Percentiles rank a stretch among this genome's conserved stretches.
Conservation (phyloP, 345 rosid species). For the Melaleuca quinquenervia region DNA sequence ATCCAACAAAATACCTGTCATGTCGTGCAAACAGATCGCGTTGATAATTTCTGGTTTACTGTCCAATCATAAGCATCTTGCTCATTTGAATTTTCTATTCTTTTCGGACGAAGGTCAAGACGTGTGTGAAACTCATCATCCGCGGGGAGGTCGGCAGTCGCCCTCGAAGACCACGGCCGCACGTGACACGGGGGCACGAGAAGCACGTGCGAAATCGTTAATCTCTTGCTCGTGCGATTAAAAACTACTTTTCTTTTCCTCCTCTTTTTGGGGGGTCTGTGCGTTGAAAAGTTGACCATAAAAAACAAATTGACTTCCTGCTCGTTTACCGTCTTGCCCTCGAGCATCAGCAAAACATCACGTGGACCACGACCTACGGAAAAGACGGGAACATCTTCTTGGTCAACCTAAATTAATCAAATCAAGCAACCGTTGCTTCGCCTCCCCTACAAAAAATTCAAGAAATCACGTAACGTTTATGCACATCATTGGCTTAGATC, state of each 20-base stretch:
- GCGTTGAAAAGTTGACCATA: background rate
- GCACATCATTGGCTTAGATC: background rate
- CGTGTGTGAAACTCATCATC: background rate
- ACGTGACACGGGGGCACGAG: background rate
- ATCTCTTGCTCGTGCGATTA: background rate
- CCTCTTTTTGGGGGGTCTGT: too few relatives aligned
- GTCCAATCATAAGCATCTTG: too few relatives aligned
- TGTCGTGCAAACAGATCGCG: too few relatives aligned
- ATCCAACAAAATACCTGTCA: background rate
- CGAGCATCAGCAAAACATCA: background rate
- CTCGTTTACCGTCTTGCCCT: background rate
- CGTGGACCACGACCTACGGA: background rate
- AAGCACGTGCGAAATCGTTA: background rate
- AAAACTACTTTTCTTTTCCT: too few relatives aligned
- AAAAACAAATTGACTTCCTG: background rate
- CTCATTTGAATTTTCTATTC: background rate
- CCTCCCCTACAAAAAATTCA: background rate
- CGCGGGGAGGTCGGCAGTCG: background rate
- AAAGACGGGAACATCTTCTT: background rate
- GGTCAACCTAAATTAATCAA: background rate
- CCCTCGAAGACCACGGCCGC: background rate
- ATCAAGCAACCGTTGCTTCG: background rate
- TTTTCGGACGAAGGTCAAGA: background rate
- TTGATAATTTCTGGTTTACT: background rate
- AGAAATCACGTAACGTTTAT: background rate